phyloP scores from a whole-genome alignment of 257 asterid genomes.

The Jacaranda mimosifolia region DNA sequence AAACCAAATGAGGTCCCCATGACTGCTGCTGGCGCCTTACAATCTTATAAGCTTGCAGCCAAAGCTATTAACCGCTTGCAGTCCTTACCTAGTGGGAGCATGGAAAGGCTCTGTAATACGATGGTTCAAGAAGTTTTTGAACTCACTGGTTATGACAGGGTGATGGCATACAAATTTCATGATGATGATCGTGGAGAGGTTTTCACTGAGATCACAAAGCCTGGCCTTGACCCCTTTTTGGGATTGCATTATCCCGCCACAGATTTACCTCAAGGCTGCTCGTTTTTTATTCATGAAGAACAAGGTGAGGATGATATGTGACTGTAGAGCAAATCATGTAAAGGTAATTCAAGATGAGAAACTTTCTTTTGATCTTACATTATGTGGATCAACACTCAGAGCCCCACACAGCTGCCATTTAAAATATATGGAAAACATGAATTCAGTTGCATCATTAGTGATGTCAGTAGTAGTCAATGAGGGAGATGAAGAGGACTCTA shows the following conservation, averaged over 20 bases:
- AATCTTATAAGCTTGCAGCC: constrained; percentile 93
- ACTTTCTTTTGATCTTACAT: constrained; percentile 77
- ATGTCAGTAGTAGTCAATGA: constrained; percentile 94
- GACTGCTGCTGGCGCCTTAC: constrained; percentile 98
- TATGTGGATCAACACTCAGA: constrained; percentile 90
- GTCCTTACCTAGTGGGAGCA: constrained; percentile 89
- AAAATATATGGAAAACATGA: constrained; percentile 96
- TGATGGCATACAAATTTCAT: constrained; percentile 88
- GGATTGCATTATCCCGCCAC: constrained; percentile 98
- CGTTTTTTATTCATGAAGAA: constrained; percentile 93
- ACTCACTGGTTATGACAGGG: constrained; percentile 95
- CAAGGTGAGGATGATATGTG: constrained; percentile 94
- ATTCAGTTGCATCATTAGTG: constrained; percentile 87
- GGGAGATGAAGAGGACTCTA: constrained; percentile 72
- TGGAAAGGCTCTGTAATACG: constrained; percentile 82
- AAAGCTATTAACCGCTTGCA: constrained; percentile 92
- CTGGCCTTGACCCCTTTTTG: constrained; percentile 86
- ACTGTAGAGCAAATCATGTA: constrained; percentile 78
- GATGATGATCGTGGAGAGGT: constrained; percentile 99
- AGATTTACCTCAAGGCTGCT: constrained; percentile 97
- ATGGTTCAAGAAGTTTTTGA: constrained; percentile 96
- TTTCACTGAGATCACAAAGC: constrained; percentile 77
- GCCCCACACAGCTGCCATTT: constrained; percentile 95
- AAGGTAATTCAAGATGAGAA: constrained; percentile 84
- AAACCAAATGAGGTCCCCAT: constrained; percentile 93